These are phyloP conservation scores for Pisolithus orientalis DNA, from an alignment of 768 basidiomycete genomes.

Conservation along the genomic window DNA sequence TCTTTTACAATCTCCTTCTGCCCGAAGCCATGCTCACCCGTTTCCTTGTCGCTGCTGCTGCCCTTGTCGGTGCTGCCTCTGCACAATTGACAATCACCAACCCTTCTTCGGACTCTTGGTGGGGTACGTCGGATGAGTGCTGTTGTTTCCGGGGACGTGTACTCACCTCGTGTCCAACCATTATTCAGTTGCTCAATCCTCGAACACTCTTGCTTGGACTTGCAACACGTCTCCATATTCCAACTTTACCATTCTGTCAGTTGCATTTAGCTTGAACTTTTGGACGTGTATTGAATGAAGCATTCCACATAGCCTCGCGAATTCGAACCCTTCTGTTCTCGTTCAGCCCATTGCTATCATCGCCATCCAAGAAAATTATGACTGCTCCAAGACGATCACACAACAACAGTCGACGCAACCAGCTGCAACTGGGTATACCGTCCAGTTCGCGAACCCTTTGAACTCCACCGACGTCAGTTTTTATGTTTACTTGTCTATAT, in stretches of 20 bases:
- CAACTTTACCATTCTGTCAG: slow-evolving; percentile 51
- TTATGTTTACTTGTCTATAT: not conserved
- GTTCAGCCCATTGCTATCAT: slow-evolving; percentile 35
- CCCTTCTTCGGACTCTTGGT: slow-evolving; percentile 47
- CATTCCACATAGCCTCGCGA: slow-evolving; percentile 33
- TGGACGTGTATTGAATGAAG: slow-evolving; percentile 8
- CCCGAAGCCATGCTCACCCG: slow-evolving; percentile 26
- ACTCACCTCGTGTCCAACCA: not conserved
- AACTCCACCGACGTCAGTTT: slow-evolving; percentile 50
- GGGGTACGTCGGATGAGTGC: slow-evolving; percentile 41
- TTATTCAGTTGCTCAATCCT: slow-evolving; percentile 45
- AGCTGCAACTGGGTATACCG: slow-evolving; percentile 41
- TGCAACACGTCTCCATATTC: slow-evolving; percentile 37
- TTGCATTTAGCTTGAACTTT: slow-evolving; percentile 7
- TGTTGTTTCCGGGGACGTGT: not conserved
- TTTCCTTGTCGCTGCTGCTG: slow-evolving; percentile 30
- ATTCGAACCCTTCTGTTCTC: slow-evolving; percentile 36
- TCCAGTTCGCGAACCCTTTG: slow-evolving; percentile 43
- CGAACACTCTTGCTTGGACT: slow-evolving; percentile 56
- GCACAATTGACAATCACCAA: slow-evolving; percentile 40
- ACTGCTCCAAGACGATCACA: slow-evolving; percentile 52
- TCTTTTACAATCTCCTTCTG: slow-evolving; percentile 5
- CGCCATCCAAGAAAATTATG: slow-evolving; percentile 45
- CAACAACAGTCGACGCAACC: slow-evolving; percentile 37
- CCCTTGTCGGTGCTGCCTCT: slow-evolving; percentile 32